Evolutionary conservation across 1,284 basidiomycete species (phyloP), one percentile per base, ranked within the genome.

Genomic region (Trichosporon asahii): DNA sequence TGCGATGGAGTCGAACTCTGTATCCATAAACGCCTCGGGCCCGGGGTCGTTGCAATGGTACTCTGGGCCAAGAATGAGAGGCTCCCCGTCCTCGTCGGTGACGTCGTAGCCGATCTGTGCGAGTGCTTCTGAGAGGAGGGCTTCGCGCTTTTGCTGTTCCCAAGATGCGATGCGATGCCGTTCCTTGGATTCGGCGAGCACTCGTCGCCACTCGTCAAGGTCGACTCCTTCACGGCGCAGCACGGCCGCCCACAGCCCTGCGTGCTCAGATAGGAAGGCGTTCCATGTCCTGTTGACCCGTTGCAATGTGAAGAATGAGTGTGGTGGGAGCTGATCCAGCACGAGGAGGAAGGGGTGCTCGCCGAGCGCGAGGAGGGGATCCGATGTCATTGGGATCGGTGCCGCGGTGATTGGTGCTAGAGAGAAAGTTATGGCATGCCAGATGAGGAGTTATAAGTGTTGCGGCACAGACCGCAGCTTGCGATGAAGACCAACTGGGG

Each of bases 361-460:
- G 29, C 57, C 57, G 57, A 60, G 57, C 57, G 57, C 27, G 27
- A 60, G 57, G 9, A 60, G 57, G 57, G 57, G 57, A 29, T 60
- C 57, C 18, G 57, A 31, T 25, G 57, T 60, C 57, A 60, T 60
- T n/a, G 27, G 15, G 2, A 15, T 15, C 12, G 29, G 18, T 44
- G 40, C 12, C 15, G 40, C 12, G 4, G 57, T n/a, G 15, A 33
- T 15, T 4, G 1, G 57, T n/a, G 14, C 33, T 8, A 18, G 40
- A 7, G 15, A n/a, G 18, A 29, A 25, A 14, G 14, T 31, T 57
- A 31, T 57, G 23, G 3, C 55, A 29, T 57, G 55, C 27, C 25
- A 15, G 25, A 23, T 53, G 7, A 53, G n/a, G 7, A n/a, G 46
- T 23, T 53, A 25, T 53, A n/a, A 18, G 15, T 21, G 55, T 7